These are phyloP conservation scores for Pseudogymnoascus sp. DNA, from an alignment of 2,329 filamentous ascomycete genomes.

Conservation along the genomic window DNA sequence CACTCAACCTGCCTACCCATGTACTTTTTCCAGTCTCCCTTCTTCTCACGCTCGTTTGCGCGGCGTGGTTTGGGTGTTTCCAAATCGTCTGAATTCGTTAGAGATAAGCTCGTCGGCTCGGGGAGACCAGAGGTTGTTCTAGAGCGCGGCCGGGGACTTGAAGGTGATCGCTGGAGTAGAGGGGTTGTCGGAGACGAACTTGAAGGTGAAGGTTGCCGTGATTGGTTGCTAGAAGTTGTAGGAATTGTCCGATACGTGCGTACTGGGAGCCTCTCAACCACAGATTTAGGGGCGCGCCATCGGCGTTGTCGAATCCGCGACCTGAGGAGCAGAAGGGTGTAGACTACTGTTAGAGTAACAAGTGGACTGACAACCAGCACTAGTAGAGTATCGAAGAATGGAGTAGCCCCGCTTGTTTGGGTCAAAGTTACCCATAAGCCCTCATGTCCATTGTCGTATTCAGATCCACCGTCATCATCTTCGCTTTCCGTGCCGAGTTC, in stretches of 20 bases:
- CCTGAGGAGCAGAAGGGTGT: slow-evolving; percentile 76
- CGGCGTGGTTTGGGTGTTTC: slow-evolving; percentile 20
- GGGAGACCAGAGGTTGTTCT: slow-evolving; percentile 55
- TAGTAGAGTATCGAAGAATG: slow-evolving; percentile 93
- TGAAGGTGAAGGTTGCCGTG: slow-evolving; percentile 54
- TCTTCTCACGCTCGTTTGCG: slow-evolving; percentile 41
- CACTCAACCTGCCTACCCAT: slow-evolving; percentile 73
- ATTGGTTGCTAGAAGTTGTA: slow-evolving; percentile 45
- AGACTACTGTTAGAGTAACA: slow-evolving; percentile 86
- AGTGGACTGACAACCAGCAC: slow-evolving; percentile 93
- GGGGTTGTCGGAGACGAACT: slow-evolving; percentile 70
- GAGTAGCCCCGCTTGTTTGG: slow-evolving; percentile 79
- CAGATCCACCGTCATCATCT: slow-evolving; percentile 10
- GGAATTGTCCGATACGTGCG: slow-evolving; percentile 87
- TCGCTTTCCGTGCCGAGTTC: slow-evolving; percentile 11
- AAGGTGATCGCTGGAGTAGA: slow-evolving; percentile 55
- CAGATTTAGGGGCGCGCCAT: slow-evolving; percentile 95
- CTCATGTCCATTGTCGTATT: slow-evolving; percentile 47
- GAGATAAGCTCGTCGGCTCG: slow-evolving; percentile 40
- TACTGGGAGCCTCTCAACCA: slow-evolving; percentile 90
- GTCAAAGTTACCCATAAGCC: slow-evolving; percentile 96
- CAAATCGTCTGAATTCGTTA: slow-evolving; percentile 33
- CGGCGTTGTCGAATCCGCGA: slow-evolving; percentile 80
- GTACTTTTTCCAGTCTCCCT: slow-evolving; percentile 54
- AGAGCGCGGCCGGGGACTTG: slow-evolving; percentile 53